Base-by-base conservation (phyloP, 306 rosid genomes). In the Trichosanthes truncata region DNA sequence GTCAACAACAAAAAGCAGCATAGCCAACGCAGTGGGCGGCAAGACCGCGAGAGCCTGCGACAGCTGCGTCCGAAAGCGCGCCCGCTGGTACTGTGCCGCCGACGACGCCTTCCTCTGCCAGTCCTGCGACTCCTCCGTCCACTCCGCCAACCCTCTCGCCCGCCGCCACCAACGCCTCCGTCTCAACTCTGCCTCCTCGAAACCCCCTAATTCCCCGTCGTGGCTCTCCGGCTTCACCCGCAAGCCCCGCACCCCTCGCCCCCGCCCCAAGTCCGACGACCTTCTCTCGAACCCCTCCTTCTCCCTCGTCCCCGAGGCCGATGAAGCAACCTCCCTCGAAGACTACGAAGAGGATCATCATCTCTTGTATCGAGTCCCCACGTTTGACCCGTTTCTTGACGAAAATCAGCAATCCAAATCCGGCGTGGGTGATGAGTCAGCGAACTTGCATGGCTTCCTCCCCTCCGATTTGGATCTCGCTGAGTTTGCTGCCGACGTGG, bases 61-160 rank as follows among this genome's bases (percentile, higher is more conserved):
- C 25, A 90, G 88, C 85, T 96, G 99, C 82, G 82, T 93, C 15
- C 85, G 84, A 0, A 91, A 89, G 79, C 83, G 99, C 0, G 98
- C 99, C 4, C 91, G 99, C 0, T 93, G 98, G 99, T 96, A 93
- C 73, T 96, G 99, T 74, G 96, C 98, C 4, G 97, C 99, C 4
- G 99, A 96, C 67, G 99, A 96, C 51, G 99, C 98, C 20, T 96
- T 96, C 74, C 92, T 96, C 31, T 96, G 99, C 72, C 92, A 89
- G 49, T 61, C 90, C 0, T 96, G 99, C 43, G 98, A 96, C 86
- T 85, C 90, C 35, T 78, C 88, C 0, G 98, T 96, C 7, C 99
- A 96, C 89, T 93, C 98, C 0, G 98, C 98, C 7, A 96, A 96
- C 17, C 77, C 90, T 0, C 68, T 96, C 25, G 98, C 99, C 12